Evolutionary conservation across 2,329 filamentous ascomycete species (phyloP).

Genomic region (Exophiala lecanii-corni): DNA sequence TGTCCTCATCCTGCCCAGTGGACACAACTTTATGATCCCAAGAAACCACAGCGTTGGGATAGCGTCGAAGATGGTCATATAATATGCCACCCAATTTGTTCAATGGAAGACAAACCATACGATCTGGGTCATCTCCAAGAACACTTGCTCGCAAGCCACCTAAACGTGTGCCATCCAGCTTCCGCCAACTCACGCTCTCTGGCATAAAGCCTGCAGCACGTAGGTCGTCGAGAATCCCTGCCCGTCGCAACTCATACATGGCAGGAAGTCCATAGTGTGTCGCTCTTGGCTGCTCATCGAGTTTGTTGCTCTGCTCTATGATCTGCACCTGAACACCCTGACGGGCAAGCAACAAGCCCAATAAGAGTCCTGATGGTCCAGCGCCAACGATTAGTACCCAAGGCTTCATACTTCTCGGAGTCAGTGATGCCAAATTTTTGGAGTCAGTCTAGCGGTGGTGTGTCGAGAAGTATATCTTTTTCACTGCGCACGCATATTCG

Average conservation of each 20-base stretch:
- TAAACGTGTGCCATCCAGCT: constrained; percentile 35
- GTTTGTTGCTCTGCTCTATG: constrained; percentile 50
- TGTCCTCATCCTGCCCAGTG: constrained; percentile 19
- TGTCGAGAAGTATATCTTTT: too few species aligned
- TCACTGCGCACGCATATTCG: too few species aligned
- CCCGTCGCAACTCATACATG: constrained; percentile 53
- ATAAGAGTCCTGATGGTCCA: constrained; percentile 32
- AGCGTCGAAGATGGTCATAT: constrained; percentile 33
- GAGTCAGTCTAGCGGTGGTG: too few species aligned
- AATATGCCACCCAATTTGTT: constrained; percentile 42
- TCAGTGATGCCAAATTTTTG: too few species aligned
- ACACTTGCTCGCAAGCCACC: constrained; percentile 29
- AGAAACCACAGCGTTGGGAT: constrained; percentile 33
- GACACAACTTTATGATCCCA: constrained; percentile 41
- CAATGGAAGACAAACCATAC: constrained; percentile 43
- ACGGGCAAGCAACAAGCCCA: constrained; percentile 31
- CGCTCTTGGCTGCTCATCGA: constrained; percentile 60
- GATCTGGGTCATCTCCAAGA: constrained; percentile 32
- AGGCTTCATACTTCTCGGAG: too few species aligned
- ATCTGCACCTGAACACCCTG: constrained; percentile 30
- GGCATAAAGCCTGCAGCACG: constrained; percentile 41
- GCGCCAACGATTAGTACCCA: constrained; percentile 31
- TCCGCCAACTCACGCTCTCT: constrained; percentile 42
- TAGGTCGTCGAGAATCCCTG: constrained; percentile 53
- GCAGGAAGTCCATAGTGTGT: constrained; percentile 59